Conservation (phyloP, 225 moss, liverwort and hornwort genomes). For the Physcomitrellopsis africana region DNA sequence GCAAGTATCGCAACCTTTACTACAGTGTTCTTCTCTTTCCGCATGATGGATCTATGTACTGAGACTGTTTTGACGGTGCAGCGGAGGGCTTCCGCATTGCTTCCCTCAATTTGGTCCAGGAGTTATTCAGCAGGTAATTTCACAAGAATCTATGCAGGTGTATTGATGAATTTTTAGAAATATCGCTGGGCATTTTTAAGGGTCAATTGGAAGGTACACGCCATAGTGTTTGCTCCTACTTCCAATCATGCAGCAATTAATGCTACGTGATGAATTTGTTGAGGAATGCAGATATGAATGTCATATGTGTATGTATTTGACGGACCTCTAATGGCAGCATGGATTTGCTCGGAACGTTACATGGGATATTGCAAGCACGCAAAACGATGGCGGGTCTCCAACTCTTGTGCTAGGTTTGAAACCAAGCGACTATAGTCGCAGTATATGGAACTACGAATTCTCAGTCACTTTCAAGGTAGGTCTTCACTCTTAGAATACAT, state of each 20-base stretch:
- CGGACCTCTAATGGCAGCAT: conserved; percentile 49
- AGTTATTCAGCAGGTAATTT: conserved; percentile 68
- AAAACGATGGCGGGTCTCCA: conserved; percentile 51
- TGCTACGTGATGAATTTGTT: no score
- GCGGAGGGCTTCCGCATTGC: conserved; percentile 86
- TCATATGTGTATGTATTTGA: no score
- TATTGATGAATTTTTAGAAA: no score
- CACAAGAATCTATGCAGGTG: no score
- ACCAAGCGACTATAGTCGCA: background rate
- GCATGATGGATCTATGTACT: conserved; percentile 12
- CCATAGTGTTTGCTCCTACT: no score
- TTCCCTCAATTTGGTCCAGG: conserved; percentile 87
- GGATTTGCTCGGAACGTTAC: conserved; percentile 82
- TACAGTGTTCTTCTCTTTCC: background rate
- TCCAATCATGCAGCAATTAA: no score
- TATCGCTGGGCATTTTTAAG: no score
- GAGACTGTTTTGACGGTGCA: conserved; percentile 35
- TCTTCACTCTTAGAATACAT: background rate
- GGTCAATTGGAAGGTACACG: no score
- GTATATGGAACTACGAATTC: conserved; percentile 20
- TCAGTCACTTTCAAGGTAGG: conserved; percentile 64
- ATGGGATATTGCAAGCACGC: conserved; percentile 63
- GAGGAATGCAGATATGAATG: no score
- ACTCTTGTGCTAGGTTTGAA: conserved; percentile 61
- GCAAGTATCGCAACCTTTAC: conserved; percentile 9